Evolutionary conservation across 2,329 filamentous ascomycete species (phyloP).

Genomic region (Scopulariopsis brevicaulis): DNA sequence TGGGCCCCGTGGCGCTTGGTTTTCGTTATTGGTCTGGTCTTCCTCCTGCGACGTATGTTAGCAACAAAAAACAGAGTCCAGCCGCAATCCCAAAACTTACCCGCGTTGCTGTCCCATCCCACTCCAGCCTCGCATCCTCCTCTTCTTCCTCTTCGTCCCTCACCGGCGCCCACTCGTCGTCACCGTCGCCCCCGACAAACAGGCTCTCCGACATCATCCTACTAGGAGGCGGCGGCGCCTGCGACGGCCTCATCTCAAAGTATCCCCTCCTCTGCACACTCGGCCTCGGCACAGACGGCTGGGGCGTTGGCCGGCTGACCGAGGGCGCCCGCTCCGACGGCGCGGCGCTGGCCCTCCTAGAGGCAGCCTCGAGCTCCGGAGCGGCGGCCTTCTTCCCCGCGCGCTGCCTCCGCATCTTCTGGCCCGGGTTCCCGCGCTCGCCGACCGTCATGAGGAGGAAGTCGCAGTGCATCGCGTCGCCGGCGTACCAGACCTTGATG

Average conservation of each 20-base stretch:
- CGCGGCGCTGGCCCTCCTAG: constrained; percentile 29
- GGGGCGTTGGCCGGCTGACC: constrained; percentile 7
- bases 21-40: neutral
- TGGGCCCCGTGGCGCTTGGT: constrained; percentile 3
- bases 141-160: constrained; percentile 54
- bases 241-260: constrained; percentile 39
- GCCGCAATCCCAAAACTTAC: constrained; percentile 27
- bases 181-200: constrained; percentile 60
- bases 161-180: constrained; percentile 58
- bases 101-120: constrained; percentile 58
- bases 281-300: constrained; percentile 15
- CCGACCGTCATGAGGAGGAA: constrained; percentile 78
- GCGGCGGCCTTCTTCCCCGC: constrained; percentile 14
- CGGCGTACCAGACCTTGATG: constrained; percentile 60
- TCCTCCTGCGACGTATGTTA: neutral
- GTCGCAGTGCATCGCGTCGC: constrained; percentile 58
- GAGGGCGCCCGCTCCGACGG: constrained; percentile 16
- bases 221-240: constrained; percentile 42
- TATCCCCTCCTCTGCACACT: constrained; percentile 9
- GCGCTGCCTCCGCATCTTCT: constrained; percentile 29
- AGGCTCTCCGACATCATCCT: constrained; percentile 52
- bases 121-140: constrained; percentile 56
- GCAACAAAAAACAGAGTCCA: neutral
- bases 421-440: constrained; percentile 40
- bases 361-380: constrained; percentile 34